Conservation (phyloP, 2,329 filamentous ascomycete genomes). For the Aspergillus flavus region DNA sequence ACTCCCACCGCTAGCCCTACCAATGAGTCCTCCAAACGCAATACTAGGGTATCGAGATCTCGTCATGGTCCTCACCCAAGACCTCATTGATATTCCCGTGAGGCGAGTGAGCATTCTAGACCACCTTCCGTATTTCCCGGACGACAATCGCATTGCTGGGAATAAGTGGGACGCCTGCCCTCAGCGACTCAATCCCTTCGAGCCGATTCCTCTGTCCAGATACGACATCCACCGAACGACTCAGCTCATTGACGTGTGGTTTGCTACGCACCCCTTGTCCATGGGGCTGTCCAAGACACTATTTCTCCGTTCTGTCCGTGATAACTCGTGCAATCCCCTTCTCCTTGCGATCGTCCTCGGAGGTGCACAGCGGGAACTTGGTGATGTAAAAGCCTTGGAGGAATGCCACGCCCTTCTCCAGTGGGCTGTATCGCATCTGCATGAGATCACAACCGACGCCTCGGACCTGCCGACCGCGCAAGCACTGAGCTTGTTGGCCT, state of each 20-base stretch:
- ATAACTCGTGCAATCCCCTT: background rate
- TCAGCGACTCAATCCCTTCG: background rate
- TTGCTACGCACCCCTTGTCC: slow-evolving; percentile 8
- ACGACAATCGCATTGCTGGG: too few species aligned
- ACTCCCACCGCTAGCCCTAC: too few species aligned
- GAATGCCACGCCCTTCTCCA: background rate
- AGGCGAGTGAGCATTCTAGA: background rate
- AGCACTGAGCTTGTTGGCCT: slow-evolving; percentile 1
- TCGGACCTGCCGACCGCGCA: slow-evolving; percentile 7
- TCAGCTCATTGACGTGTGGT: slow-evolving; percentile 9
- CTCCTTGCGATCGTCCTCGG: slow-evolving; percentile 8
- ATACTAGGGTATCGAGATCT: too few species aligned
- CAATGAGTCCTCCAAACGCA: too few species aligned
- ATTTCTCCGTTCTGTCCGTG: slow-evolving; percentile 2
- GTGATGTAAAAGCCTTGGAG: too few species aligned
- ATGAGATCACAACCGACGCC: background rate
- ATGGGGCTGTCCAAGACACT: slow-evolving; percentile 7
- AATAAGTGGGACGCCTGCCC: background rate
- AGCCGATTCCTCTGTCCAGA: background rate
- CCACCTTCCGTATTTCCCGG: background rate
- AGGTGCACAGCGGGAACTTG: background rate
- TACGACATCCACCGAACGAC: background rate
- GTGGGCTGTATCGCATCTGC: background rate
- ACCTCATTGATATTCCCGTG: too few species aligned
- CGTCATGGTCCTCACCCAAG: too few species aligned